phyloP scores from a whole-genome alignment of 2,329 filamentous ascomycete genomes.

The Colletotrichum echinochloae region DNA sequence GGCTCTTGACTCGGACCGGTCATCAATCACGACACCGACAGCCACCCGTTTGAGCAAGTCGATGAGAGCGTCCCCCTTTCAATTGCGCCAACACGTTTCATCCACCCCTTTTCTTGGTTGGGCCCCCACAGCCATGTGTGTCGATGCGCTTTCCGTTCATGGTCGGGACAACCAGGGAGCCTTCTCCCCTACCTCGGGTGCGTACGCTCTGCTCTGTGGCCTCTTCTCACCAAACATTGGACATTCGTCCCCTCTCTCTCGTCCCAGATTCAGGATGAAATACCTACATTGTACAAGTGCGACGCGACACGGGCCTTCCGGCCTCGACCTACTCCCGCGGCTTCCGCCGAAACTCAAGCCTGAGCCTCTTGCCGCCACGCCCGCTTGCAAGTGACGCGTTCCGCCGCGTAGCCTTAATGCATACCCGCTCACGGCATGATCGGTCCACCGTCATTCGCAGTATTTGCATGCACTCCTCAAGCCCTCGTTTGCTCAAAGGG shows the following conservation, averaged over 20 bases:
- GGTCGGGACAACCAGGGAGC: constrained; percentile 23
- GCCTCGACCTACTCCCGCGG: constrained; percentile 33
- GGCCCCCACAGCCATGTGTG: constrained; percentile 16
- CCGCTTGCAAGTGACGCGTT: constrained; percentile 34
- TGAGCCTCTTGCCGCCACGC: constrained; percentile 37
- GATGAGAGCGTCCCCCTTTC: constrained; percentile 30
- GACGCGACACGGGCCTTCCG: constrained; percentile 35
- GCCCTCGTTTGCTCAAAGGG: constrained; percentile 4
- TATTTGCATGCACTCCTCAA: constrained; percentile 11
- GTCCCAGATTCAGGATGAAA: constrained; percentile 40
- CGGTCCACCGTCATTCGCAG: constrained; percentile 22
- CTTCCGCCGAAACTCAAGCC: constrained; percentile 39
- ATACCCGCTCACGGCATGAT: constrained; percentile 34
- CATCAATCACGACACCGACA: constrained; percentile 9
- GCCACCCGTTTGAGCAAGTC: constrained; percentile 19
- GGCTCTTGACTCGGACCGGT: constrained; percentile 34
- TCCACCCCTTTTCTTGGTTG: constrained; percentile 26
- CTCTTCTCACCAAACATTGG: constrained; percentile 27
- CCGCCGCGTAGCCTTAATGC: constrained; percentile 37
- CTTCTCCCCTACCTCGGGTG: constrained; percentile 25
- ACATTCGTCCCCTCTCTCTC: constrained; percentile 35
- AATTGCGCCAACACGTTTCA: constrained; percentile 31
- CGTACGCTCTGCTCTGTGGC: constrained; percentile 5
- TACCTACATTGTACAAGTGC: constrained; percentile 29
- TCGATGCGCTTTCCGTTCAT: constrained; percentile 33